Evolutionary conservation across 495 filamentous ascomycete species (phyloP).

Genomic region (Astrothelium subdiscretum): DNA sequence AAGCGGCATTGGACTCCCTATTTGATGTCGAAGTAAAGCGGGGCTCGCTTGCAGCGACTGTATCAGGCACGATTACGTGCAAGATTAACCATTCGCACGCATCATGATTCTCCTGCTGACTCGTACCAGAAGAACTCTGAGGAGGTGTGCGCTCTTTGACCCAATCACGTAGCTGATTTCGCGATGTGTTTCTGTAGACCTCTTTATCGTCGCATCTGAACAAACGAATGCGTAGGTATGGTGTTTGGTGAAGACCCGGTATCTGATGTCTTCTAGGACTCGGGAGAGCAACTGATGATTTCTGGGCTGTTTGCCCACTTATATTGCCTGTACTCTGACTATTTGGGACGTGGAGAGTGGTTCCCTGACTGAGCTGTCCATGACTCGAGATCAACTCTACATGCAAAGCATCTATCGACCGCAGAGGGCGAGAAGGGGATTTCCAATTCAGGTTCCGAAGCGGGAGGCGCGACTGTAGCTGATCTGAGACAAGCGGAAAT

Average conservation of each 20-base stretch:
- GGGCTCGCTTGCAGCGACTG: conserved; percentile 59
- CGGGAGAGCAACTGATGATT: conserved; percentile 34
- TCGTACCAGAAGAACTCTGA: conserved; percentile 33
- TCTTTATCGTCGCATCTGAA: conserved; percentile 92
- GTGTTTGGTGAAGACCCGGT: conserved; percentile 82
- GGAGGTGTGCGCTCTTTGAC: conserved; percentile 59
- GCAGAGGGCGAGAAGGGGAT: conserved; percentile 75
- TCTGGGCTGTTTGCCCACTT: conserved; percentile 21
- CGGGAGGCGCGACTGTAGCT: conserved; percentile 68
- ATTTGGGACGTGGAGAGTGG: conserved; percentile 10
- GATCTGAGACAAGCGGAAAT: conserved; percentile 65
- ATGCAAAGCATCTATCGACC: conserved; percentile 85
- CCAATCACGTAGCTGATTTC: conserved; percentile 80
- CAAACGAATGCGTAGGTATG: conserved; percentile 83
- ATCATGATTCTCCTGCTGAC: conserved; percentile 71
- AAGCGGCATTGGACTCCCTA: conserved; percentile 29
- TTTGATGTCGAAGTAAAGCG: conserved; percentile 31
- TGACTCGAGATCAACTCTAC: conserved; percentile 61
- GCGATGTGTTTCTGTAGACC: conserved; percentile 67
- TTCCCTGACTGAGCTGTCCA: conserved; percentile 1
- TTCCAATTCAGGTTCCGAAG: conserved; percentile 96
- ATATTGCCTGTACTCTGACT: conserved; percentile 12
- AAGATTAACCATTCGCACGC: conserved; percentile 95
- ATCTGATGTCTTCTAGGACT: conserved; percentile 69
- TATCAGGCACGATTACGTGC: conserved; percentile 77